Evolutionary conservation across 2,329 filamentous ascomycete species (phyloP), one percentile per base, ranked within the genome.

Genomic region (Colletotrichum salicis): DNA sequence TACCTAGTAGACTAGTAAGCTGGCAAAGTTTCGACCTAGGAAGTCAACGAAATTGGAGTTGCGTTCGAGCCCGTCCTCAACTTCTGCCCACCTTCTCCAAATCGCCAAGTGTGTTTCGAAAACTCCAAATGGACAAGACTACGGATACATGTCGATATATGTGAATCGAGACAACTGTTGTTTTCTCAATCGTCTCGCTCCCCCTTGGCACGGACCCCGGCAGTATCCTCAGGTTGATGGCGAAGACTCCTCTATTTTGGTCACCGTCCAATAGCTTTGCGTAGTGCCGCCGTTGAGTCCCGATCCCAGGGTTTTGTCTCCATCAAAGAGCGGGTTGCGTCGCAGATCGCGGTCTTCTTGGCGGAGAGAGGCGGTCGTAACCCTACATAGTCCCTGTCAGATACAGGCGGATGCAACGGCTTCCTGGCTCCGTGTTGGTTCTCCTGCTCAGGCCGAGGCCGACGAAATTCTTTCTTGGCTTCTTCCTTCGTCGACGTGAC

Each of bases 341-440:
- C 33, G 55, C 27, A 59, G 55, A 66, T 66, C 61, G 54, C 27
- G 37, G 33, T 13, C 19, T 4, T 41, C 29, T 41, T 64, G 59
- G 65, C 41, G 65, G 65, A 33, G 37, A 19, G 33, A 33, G 29
- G 12, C 35, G 33, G 15, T 33, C 24, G 57, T 63, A 35, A 65
- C 52, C 27, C 52, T n/a, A 11, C 13, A 33, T n/a, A 12, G 37
- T 61, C 58, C 59, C 27, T n/a, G 45, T 35, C 10, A 33, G 19
- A 33, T 13, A n/a, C n/a, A 63, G 22, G 27, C 51, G 22, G 29
- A 63, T 29, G n/a, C 59, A 61, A 41, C 57, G n/a, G 24, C 60
- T 29, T 59, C 51, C n/a, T 48, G 54, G 19, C 48, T n/a, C 22
- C 45, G 33, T 63, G 65, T 22, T 52, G 59, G 31, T 63, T 55